Percentiles rank a stretch among this genome's conserved stretches.
Conservation (phyloP, 1,139 yeast genomes). For the Yamadazyma siamensis region DNA sequence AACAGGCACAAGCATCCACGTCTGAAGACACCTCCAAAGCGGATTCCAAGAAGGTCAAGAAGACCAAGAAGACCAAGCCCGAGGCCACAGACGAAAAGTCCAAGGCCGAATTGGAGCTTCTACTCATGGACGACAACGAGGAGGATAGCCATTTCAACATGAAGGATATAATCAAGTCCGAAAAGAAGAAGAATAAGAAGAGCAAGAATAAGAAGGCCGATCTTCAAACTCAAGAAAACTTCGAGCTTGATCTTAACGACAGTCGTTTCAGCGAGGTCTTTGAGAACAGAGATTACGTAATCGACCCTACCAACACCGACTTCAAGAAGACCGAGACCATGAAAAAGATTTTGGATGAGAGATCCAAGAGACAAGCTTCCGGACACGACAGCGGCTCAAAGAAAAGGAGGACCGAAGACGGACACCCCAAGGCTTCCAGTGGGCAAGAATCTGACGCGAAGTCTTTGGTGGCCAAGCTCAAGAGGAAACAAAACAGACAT, state of each 20-base stretch:
- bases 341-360: constrained; percentile 75
- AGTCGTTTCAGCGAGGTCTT: constrained; percentile 86
- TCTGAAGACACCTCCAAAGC: constrained; percentile 8
- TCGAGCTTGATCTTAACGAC: constrained; percentile 69
- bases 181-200: constrained; percentile 53
- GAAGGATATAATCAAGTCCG: constrained; percentile 74
- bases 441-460: constrained; percentile 15
- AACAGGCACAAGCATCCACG: constrained; percentile 39
- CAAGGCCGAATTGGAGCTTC: constrained; percentile 70
- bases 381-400: constrained; percentile 9
- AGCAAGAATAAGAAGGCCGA: constrained; percentile 39
- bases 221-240: constrained; percentile 54
- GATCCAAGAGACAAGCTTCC: constrained; percentile 54
- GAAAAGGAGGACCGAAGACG: constrained; percentile 4
- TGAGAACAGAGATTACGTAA: constrained; percentile 86
- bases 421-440: constrained; percentile 3
- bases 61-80: constrained; percentile 13
- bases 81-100: constrained; percentile 32
- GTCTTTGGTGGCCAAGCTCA: constrained; percentile 36
- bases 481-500: constrained; percentile 23
- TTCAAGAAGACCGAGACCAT: constrained; percentile 84
- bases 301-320: constrained; percentile 85
- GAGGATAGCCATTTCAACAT: constrained; percentile 65
- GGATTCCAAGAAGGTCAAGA: constrained; percentile 17
- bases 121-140: constrained; percentile 64